Evolutionary conservation across 768 basidiomycete genomes (phyloP), one percentile per base, ranked within the genome.

Genomic region (Suillus spraguei): DNA sequence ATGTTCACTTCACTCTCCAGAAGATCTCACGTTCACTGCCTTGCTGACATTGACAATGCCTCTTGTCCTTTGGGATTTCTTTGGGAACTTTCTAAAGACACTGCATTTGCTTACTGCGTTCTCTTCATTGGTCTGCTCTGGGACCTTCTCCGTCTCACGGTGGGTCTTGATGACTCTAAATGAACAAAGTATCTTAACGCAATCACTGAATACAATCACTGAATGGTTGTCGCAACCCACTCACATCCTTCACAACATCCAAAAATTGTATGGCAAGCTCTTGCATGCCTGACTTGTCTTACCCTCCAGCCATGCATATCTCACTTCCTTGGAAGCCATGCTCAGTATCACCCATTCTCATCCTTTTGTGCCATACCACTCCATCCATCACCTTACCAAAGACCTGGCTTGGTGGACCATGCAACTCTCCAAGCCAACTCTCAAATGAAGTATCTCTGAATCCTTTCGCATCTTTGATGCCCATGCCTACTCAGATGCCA

Each of bases 341-440:
- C 42, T n/a, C 9, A 20, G 42, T n/a, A n/a, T 44, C 20, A 9
- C 42, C 20, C 0, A 2, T 44, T 3, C 20, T 1, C 9, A 1
- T 44, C 42, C 42, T 44, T 44, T 44, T 4, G 1, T 44, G 42
- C 20, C 20, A 17, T 8, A 44, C 8, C 42, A 44, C 8, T n/a
- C 42, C 8, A 9, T 44, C 9, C 4, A 2, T 4, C 42, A 44
- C 9, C 20, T 44, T 9, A 6, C 0, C 1, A 9, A 9, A 1
- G 9, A 44, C 8, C 20, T 44, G 3, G 0, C 17, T 1, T 44
- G 42, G 42, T n/a, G 42, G 42, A 20, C 17, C 0, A 0, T 2
- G 0, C 42, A 44, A n/a, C 42, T 44, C 9, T n/a, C 42, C 0
- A n/a, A 42, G 0, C 16, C 41, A 14, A 5, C 0, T 0, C 41